Percentiles rank a stretch among this genome's conserved stretches.
phyloP scores from a whole-genome alignment of 495 filamentous ascomycete genomes.

The Penicillium pancosmium region DNA sequence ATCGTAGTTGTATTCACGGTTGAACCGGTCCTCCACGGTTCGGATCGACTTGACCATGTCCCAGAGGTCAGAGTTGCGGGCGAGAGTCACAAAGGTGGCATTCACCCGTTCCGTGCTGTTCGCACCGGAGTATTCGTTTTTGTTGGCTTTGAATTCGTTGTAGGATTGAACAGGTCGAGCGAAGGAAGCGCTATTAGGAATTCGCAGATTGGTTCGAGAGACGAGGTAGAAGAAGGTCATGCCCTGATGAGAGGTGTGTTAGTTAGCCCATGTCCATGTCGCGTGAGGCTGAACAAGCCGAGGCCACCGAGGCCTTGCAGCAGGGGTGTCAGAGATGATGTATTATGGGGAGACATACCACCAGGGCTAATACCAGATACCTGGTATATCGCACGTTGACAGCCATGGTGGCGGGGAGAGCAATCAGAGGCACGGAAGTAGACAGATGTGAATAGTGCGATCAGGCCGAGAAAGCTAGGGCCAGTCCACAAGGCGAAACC shows the following conservation, averaged over 20 bases:
- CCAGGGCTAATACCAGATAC: conserved; percentile 84
- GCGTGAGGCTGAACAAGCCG: neutral
- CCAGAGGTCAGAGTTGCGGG: conserved; percentile 92
- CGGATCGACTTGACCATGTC: conserved; percentile 95
- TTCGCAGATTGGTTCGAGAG: conserved; percentile 65
- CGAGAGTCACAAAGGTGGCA: conserved; percentile 94
- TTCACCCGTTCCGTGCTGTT: conserved; percentile 75
- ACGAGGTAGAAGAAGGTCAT: conserved; percentile 79
- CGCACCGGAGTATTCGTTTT: conserved; percentile 44
- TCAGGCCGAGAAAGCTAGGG: conserved; percentile 12
- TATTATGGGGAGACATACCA: conserved; percentile 58
- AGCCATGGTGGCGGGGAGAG: conserved; percentile 56
- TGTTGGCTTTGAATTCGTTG: conserved; percentile 33
- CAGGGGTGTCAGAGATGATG: no score
- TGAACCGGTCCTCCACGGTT: conserved; percentile 96
- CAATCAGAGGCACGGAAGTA: conserved; percentile 4
- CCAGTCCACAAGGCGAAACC: conserved; percentile 4
- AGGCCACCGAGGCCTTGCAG: neutral
- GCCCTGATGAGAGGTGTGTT: conserved; percentile 48
- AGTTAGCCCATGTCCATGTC: neutral
- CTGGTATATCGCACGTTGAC: conserved; percentile 73
- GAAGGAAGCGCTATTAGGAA: conserved; percentile 36
- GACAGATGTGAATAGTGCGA: conserved; percentile 8
- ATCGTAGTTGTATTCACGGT: conserved; percentile 92
- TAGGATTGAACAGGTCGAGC: conserved; percentile 25